A percentile compares a stretch with the other conserved stretches of the same genome.
These are phyloP conservation scores for Eugenia klotzschiana DNA, from an alignment of 441 rosid genomes.

Conservation along the genomic window DNA sequence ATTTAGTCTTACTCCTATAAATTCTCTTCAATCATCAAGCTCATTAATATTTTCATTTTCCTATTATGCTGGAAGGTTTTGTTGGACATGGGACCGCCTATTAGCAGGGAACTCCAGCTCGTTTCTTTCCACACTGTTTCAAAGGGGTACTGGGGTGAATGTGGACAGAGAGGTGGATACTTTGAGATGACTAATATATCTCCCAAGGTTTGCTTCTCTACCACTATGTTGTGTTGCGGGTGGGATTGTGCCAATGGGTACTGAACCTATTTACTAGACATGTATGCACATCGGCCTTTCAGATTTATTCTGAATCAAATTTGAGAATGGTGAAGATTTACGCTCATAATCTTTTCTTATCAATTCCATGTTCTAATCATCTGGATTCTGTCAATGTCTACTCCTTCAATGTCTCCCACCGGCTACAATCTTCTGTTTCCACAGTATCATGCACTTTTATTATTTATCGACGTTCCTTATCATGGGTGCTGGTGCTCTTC, in stretches of 20 bases:
- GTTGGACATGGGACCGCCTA: constrained; percentile 83
- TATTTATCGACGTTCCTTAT: background rate
- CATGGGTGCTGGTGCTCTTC: background rate
- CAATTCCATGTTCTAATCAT: background rate
- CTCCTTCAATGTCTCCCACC: background rate
- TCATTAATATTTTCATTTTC: background rate
- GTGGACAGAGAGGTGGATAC: constrained; percentile 99
- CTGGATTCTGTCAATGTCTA: background rate
- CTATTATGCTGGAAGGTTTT: constrained; percentile 32
- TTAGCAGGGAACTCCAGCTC: constrained; percentile 81
- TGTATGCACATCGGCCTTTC: background rate
- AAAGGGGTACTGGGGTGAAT: constrained; percentile 98
- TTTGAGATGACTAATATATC: constrained; percentile 96
- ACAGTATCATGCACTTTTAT: background rate
- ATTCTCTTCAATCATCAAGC: background rate
- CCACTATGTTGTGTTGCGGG: background rate
- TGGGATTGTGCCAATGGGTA: background rate
- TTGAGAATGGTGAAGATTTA: background rate
- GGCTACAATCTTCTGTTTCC: background rate
- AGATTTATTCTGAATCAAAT: background rate
- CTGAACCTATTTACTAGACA: background rate
- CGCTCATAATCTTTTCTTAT: background rate
- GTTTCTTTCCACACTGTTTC: constrained; percentile 93
- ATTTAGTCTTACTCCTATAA: background rate
- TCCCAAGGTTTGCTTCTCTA: constrained; percentile 41